phyloP scores from a whole-genome alignment of 1,284 basidiomycete genomes.

The Takashimella koratensis region DNA sequence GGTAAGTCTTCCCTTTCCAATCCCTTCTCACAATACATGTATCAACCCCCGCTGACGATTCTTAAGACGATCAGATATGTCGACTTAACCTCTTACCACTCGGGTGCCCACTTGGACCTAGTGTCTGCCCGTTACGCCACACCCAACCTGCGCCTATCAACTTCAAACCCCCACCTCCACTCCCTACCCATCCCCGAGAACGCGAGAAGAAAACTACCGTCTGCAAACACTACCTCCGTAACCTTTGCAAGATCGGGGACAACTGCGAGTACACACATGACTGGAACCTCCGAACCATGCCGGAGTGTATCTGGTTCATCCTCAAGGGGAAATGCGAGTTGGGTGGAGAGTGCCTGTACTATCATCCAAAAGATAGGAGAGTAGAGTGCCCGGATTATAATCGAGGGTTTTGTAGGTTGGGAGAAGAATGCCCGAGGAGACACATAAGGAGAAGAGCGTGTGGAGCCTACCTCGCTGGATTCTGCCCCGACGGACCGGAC shows the following conservation, averaged over 20 bases:
- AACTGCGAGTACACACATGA: slow-evolving; percentile 99
- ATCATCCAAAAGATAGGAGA: slow-evolving; percentile 81
- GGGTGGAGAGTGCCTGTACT: slow-evolving; percentile 96
- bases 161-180: slow-evolving; percentile 77
- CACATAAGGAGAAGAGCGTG: slow-evolving; percentile 89
- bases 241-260: slow-evolving; percentile 97
- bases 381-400: slow-evolving; percentile 95
- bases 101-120: slow-evolving; percentile 81
- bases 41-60: slow-evolving; percentile 6
- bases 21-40: slow-evolving; percentile 1
- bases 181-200: slow-evolving; percentile 70
- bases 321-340: slow-evolving; percentile 98
- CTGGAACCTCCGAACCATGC: slow-evolving; percentile 96
- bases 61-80: slow-evolving; percentile 84
- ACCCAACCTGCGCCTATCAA: slow-evolving; percentile 78
- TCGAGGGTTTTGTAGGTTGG: slow-evolving; percentile 89
- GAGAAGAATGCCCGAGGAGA: slow-evolving; percentile 84
- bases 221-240: slow-evolving; percentile 99
- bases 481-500: slow-evolving; percentile 89
- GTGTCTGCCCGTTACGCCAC: slow-evolving; percentile 85
- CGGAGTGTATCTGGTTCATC: slow-evolving; percentile 99
- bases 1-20: slow-evolving; percentile 53
- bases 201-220: slow-evolving; percentile 84
- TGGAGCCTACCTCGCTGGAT: slow-evolving; percentile 85
- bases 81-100: slow-evolving; percentile 69